Conservation (phyloP, 2,329 filamentous ascomycete species). For the Elsinoe fawcettii region DNA sequence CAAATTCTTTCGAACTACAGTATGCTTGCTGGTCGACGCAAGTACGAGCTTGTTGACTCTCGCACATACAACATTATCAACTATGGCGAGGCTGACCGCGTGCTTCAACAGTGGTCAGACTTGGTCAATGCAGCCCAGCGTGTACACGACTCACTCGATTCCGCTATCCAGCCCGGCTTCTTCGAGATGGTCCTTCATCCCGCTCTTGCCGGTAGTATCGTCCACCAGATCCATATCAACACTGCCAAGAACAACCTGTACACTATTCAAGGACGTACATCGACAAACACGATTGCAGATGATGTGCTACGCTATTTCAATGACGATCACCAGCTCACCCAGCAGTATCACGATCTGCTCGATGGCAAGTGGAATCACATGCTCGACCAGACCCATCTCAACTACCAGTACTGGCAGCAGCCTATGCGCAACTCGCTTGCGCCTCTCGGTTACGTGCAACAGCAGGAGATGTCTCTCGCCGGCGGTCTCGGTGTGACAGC, state of each 20-base stretch:
- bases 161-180: constrained; percentile 48
- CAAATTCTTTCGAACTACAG: constrained; percentile 50
- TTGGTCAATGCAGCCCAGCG: constrained; percentile 48
- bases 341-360: constrained; percentile 50
- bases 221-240: constrained; percentile 47
- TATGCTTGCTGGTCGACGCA: constrained; percentile 50
- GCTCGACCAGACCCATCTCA: constrained; percentile 49
- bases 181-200: constrained; percentile 58
- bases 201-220: constrained; percentile 49
- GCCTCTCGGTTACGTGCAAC: constrained; percentile 53
- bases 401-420: constrained; percentile 45
- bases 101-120: constrained; percentile 49
- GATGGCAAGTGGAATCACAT: constrained; percentile 57
- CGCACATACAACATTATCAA: constrained; percentile 54
- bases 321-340: constrained; percentile 50
- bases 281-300: constrained; percentile 47
- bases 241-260: constrained; percentile 49
- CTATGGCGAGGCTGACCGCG: constrained; percentile 55
- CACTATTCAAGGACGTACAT: constrained; percentile 49
- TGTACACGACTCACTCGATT: constrained; percentile 48
- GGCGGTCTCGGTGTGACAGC: constrained; percentile 58
- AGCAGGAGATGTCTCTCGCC: constrained; percentile 49
- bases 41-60: constrained; percentile 55
- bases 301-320: constrained; percentile 41
- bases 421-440: constrained; percentile 63